These are phyloP conservation scores for Gentiana dahurica DNA, from an alignment of 257 asterid species.

Conservation along the genomic window DNA sequence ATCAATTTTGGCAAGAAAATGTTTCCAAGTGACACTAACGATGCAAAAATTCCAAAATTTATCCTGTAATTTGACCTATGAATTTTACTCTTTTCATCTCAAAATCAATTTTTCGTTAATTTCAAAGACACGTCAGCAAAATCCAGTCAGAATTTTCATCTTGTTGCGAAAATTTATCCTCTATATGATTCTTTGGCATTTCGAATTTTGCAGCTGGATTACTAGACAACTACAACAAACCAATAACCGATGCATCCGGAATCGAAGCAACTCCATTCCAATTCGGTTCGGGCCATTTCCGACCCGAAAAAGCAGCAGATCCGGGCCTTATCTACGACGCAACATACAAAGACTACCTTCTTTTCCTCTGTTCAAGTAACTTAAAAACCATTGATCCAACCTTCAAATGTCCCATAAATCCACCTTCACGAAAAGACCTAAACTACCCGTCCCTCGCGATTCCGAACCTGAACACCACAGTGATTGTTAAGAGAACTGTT, in stretches of 20 bases:
- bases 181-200: background rate
- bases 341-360: constrained; percentile 62
- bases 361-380: constrained; percentile 45
- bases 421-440: constrained; percentile 30
- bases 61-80: too few species aligned
- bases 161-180: too few species aligned
- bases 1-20: too few species aligned
- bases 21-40: too few species aligned
- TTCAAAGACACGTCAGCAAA: too few species aligned
- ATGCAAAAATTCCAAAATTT: too few species aligned
- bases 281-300: constrained; percentile 75
- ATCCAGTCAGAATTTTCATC: too few species aligned
- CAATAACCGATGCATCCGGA: constrained; percentile 51
- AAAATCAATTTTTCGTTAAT: background rate
- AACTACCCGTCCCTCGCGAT: constrained; percentile 76
- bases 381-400: constrained; percentile 19
- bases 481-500: constrained; percentile 44
- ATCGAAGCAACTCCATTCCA: constrained; percentile 75
- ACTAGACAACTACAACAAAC: constrained; percentile 34
- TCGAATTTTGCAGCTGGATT: constrained; percentile 42
- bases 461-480: constrained; percentile 37
- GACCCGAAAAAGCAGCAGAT: constrained; percentile 81
- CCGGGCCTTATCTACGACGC: constrained; percentile 87
- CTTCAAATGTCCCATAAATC: constrained; percentile 40
- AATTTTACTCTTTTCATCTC: background rate